These are phyloP conservation scores for Calonectria multiphialidica DNA, from an alignment of 2,329 filamentous ascomycete genomes.

Conservation along the genomic window DNA sequence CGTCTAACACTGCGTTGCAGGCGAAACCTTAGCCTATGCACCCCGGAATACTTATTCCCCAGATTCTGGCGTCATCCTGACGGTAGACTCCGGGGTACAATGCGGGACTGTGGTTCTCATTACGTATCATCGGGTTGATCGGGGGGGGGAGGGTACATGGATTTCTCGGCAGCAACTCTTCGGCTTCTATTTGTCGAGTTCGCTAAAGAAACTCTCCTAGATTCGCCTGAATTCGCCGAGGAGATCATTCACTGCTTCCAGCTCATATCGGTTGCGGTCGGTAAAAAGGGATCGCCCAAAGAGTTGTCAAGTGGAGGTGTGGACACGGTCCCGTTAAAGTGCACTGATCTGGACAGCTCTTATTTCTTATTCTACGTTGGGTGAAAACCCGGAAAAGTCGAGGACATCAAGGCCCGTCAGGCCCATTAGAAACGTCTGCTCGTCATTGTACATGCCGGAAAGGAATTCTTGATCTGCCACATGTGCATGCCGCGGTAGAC, in stretches of 20 bases:
- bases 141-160: background rate
- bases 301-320: background rate
- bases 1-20: too few species aligned
- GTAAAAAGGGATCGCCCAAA: background rate
- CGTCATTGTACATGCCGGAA: constrained; percentile 30
- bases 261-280: too few species aligned
- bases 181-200: background rate
- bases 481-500: constrained; percentile 1
- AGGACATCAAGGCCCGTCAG: constrained; percentile 40
- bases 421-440: constrained; percentile 41
- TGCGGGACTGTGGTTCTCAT: constrained; percentile 11
- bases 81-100: background rate
- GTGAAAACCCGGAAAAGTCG: constrained; percentile 36
- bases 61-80: background rate
- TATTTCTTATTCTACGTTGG: constrained; percentile 11
- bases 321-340: background rate
- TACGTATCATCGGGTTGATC: constrained; percentile 6
- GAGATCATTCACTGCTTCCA: too few species aligned
- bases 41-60: constrained; percentile 2
- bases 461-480: constrained; percentile 16
- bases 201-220: too few species aligned
- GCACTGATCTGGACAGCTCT: background rate
- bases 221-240: background rate
- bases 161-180: background rate
- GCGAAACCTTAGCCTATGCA: background rate